Evolutionary conservation across 441 rosid species (phyloP).

Genomic region (Adansonia grandidieri): DNA sequence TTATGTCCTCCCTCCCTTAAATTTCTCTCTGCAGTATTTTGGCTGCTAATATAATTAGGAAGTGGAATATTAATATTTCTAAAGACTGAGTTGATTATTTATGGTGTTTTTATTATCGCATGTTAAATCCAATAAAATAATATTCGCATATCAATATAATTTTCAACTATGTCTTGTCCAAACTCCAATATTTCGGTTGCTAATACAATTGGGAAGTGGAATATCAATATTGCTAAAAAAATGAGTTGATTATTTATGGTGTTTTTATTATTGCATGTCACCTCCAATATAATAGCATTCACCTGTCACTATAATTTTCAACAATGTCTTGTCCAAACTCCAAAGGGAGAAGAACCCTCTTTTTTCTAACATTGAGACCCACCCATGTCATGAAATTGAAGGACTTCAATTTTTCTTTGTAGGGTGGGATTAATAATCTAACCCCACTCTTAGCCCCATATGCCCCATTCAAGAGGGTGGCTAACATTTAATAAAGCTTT

Average conservation of each 20-base stretch:
- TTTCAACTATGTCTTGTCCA: not conserved
- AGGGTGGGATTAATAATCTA: conserved; percentile 6
- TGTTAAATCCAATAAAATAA: not conserved
- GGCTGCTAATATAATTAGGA: not conserved
- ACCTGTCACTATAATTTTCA: not conserved
- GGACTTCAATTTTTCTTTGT: not conserved
- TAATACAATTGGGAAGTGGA: not conserved
- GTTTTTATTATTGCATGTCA: not conserved
- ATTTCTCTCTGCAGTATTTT: not conserved
- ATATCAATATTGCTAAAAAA: not conserved
- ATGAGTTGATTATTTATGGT: not conserved
- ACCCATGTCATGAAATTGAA: conserved; percentile 2
- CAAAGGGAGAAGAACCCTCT: not conserved
- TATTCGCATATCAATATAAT: not conserved
- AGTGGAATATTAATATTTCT: not conserved
- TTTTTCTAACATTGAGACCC: not conserved
- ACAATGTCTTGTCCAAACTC: not conserved
- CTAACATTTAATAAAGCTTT: not conserved
- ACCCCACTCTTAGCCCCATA: not conserved
- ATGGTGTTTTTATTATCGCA: not conserved
- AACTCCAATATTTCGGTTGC: not conserved
- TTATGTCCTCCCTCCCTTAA: not conserved
- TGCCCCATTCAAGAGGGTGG: not conserved
- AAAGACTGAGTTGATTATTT: not conserved
- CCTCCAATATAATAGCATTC: not conserved